Percentiles rank a stretch among this genome's conserved stretches.
phyloP scores from a whole-genome alignment of 2,329 filamentous ascomycete species.

The Calonectria hongkongensis region DNA sequence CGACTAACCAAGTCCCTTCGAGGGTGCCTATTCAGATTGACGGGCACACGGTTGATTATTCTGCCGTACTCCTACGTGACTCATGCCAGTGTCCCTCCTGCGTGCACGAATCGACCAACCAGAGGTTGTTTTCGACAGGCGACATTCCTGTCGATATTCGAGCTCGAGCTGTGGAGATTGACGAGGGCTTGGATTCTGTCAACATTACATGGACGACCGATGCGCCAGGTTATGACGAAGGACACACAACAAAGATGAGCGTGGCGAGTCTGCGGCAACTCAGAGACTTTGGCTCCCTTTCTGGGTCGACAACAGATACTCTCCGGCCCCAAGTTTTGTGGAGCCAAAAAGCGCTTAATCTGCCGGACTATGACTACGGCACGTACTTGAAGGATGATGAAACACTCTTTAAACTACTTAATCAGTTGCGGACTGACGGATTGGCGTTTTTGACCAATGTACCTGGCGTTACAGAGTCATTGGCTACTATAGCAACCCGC shows the following conservation, averaged over 20 bases:
- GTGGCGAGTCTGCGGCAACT: not conserved
- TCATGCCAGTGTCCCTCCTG: not conserved
- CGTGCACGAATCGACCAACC: not conserved
- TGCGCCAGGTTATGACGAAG: not conserved
- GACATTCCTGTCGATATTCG: not conserved
- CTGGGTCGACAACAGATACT: not conserved
- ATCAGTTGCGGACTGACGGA: not conserved
- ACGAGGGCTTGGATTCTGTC: not conserved
- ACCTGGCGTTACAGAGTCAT: not conserved
- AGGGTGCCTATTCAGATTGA: not conserved
- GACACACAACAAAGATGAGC: not conserved
- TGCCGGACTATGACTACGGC: not conserved
- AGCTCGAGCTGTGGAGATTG: not conserved
- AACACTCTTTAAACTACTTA: not conserved
- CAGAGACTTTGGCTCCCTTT: not conserved
- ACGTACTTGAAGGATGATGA: not conserved
- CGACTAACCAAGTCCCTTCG: not conserved
- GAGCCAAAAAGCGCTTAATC: not conserved
- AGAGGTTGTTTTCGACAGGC: not conserved
- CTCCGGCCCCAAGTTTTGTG: not conserved
- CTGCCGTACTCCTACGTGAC: not conserved
- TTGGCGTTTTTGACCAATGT: not conserved
- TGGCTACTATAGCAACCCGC: not conserved
- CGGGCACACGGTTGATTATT: not conserved
- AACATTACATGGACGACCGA: not conserved